phyloP scores from a whole-genome alignment of 2,329 filamentous ascomycete species.

The Endocalyx cinctus region DNA sequence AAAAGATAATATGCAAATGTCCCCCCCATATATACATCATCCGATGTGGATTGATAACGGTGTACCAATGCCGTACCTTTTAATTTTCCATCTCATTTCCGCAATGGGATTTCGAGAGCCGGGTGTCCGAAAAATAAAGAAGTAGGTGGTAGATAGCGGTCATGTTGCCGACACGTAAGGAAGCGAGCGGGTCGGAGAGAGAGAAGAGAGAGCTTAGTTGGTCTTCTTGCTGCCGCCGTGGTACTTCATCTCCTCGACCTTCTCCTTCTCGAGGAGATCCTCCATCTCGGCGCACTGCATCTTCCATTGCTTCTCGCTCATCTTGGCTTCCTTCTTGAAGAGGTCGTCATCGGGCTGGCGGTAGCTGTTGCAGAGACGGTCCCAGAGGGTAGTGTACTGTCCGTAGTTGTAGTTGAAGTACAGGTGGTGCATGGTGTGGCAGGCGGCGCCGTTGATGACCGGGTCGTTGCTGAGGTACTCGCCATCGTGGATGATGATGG shows the following conservation, averaged over 20 bases:
- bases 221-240: conserved; percentile 40
- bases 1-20: too few species aligned
- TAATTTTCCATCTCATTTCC: too few species aligned
- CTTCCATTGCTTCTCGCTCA: conserved; percentile 75
- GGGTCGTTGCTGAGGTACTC: conserved; percentile 89
- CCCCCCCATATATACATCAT: too few species aligned
- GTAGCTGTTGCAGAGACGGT: conserved; percentile 83
- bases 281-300: conserved; percentile 74
- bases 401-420: conserved; percentile 92
- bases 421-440: conserved; percentile 87
- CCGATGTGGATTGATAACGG: too few species aligned
- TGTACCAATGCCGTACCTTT: too few species aligned
- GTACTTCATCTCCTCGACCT: conserved; percentile 48
- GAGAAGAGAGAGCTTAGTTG: too few species aligned
- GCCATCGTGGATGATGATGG: conserved; percentile 91
- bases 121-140: too few species aligned
- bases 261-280: conserved; percentile 65
- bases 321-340: conserved; percentile 80
- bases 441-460: conserved; percentile 91
- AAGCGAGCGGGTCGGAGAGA: too few species aligned
- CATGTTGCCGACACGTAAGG: too few species aligned
- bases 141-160: too few species aligned
- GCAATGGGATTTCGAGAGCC: too few species aligned
- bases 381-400: conserved; percentile 90
- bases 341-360: conserved; percentile 79